phyloP scores from a whole-genome alignment of 345 rosid genomes.

The Eucalyptus paniculata region DNA sequence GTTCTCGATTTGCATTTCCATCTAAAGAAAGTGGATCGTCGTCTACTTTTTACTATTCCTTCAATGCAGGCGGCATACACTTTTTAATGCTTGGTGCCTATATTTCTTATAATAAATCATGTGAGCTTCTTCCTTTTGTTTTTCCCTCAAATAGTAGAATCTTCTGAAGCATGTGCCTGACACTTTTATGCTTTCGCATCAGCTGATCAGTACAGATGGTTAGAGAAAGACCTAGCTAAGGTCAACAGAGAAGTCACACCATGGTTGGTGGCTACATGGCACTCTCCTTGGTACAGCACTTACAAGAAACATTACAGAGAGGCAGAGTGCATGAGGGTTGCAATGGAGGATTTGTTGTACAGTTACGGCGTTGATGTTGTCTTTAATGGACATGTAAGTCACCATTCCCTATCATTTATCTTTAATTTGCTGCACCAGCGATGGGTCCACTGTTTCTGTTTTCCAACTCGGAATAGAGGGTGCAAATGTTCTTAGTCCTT shows the following conservation, averaged over 20 bases:
- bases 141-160: not conserved
- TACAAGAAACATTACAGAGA: conserved; percentile 69
- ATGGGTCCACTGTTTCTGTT: not conserved
- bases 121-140: conserved; percentile 11
- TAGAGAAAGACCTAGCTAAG: conserved; percentile 46
- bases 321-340: conserved; percentile 81
- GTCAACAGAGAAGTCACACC: conserved; percentile 66
- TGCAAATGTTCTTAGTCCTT: not conserved
- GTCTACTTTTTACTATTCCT: conserved; percentile 72
- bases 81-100: conserved; percentile 84
- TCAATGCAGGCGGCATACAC: conserved; percentile 91
- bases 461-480: not conserved
- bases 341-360: conserved; percentile 69
- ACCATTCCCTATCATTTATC: not conserved
- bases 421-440: not conserved
- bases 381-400: conserved; percentile 72
- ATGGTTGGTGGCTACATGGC: conserved; percentile 87
- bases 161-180: not conserved
- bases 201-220: conserved; percentile 83
- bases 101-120: conserved; percentile 40
- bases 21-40: conserved; percentile 58
- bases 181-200: not conserved
- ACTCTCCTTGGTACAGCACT: conserved; percentile 84
- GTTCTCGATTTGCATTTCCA: conserved; percentile 83
- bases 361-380: conserved; percentile 49